Conservation (phyloP, 2,329 filamentous ascomycete genomes). For the Chrysoporthe puriensis region DNA sequence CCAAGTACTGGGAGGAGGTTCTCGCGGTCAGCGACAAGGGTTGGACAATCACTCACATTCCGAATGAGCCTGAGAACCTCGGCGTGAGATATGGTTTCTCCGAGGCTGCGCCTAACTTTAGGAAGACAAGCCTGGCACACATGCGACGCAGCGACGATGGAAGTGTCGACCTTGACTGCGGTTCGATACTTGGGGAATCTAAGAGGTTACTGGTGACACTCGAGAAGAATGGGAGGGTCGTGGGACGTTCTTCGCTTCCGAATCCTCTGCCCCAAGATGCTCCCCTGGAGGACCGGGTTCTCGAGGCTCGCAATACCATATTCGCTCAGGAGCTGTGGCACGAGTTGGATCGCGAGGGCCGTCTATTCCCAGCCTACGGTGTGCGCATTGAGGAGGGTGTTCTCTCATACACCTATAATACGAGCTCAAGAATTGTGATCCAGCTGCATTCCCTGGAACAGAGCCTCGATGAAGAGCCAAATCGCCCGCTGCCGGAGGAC, state of each 20-base stretch:
- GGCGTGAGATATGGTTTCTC: conserved; percentile 89
- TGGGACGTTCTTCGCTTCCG: conserved; percentile 59
- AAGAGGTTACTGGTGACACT: conserved; percentile 71
- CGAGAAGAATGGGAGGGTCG: conserved; percentile 57
- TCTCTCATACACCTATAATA: conserved; percentile 59
- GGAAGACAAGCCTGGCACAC: conserved; percentile 76
- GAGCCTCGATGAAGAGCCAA: conserved; percentile 37
- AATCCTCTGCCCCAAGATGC: conserved; percentile 59
- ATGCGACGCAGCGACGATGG: conserved; percentile 77
- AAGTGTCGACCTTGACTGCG: conserved; percentile 71
- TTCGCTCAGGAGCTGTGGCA: conserved; percentile 89
- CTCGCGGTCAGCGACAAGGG: conserved; percentile 79
- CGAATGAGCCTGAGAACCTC: conserved; percentile 72
- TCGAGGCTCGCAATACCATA: conserved; percentile 76
- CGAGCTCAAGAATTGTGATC: conserved; percentile 63
- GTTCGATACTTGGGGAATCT: conserved; percentile 53
- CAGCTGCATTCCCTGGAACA: conserved; percentile 68
- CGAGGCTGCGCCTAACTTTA: conserved; percentile 64
- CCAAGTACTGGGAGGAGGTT: conserved; percentile 87
- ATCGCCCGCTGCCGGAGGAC: conserved; percentile 44
- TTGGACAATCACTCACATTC: conserved; percentile 83
- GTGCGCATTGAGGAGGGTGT: conserved; percentile 65
- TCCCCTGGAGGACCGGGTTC: conserved; percentile 69
- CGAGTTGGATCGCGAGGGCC: conserved; percentile 82
- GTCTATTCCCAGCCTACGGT: conserved; percentile 70